A percentile compares a stretch with the other conserved stretches of the same genome.
Conservation (phyloP, 1,139 yeast genomes). For the Nakaseomyces sp. region DNA sequence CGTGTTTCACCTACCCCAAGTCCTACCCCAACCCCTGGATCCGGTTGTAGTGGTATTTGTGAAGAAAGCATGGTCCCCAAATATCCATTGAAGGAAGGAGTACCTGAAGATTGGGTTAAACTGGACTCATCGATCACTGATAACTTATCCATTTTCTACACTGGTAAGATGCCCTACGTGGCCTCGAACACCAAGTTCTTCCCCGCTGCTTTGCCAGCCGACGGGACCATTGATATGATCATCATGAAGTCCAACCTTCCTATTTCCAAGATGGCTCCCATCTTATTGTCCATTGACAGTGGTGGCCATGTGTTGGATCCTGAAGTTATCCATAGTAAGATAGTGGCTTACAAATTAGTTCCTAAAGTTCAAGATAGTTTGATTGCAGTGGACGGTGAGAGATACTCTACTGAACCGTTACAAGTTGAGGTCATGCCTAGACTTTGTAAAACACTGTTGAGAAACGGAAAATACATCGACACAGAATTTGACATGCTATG, state of each 20-base stretch:
- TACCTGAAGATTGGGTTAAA: conserved; percentile 65
- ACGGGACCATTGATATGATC: conserved; percentile 78
- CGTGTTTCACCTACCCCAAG: not conserved
- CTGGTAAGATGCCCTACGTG: conserved; percentile 89
- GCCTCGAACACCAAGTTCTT: conserved; percentile 76
- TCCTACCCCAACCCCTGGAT: not conserved
- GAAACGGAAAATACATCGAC: conserved; percentile 33
- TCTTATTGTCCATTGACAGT: conserved; percentile 56
- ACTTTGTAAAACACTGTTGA: conserved; percentile 34
- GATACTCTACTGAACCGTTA: conserved; percentile 63
- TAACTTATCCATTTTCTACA: conserved; percentile 64
- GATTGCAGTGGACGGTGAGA: conserved; percentile 84
- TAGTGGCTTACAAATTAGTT: conserved; percentile 61
- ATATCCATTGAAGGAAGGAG: conserved; percentile 38
- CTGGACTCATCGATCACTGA: conserved; percentile 41
- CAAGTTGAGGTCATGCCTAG: conserved; percentile 73
- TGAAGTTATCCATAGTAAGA: conserved; percentile 64
- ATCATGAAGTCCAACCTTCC: conserved; percentile 58
- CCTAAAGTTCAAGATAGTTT: conserved; percentile 54
- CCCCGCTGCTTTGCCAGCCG: conserved; percentile 87
- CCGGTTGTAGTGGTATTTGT: conserved; percentile 6
- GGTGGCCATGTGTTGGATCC: conserved; percentile 69
- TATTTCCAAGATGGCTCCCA: conserved; percentile 44
- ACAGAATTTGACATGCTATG: conserved; percentile 29
- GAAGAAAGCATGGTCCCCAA: conserved; percentile 32